Base-by-base conservation (phyloP, 129 eudicot genomes). In the Erigeron canadensis region DNA sequence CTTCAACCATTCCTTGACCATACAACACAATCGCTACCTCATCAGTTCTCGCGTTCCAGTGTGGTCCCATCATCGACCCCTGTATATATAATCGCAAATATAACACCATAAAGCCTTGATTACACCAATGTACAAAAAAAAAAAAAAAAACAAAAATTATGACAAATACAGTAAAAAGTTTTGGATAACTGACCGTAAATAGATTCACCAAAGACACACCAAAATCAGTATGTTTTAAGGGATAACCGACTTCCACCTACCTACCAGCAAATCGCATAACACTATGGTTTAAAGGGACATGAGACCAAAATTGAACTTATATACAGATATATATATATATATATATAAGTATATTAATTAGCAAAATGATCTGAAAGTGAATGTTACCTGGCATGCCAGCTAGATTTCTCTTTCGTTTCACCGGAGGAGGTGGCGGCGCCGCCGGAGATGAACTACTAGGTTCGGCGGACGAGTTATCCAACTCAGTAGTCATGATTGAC, bases 341-440 rank as follows among this genome's bases (percentile, higher is more conserved):
- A 38, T 8, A 63, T 16, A 15, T 7, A 38, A 37, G 60, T 68
- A 40, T 16, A 69, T n/a, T 68, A 69, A 0, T 11, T n/a, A 61
- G 2, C 59, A 40, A 70, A 63, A 39, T 62, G 10, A 19, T 34
- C 43, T 19, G 9, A 68, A 50, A 58, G 9, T 1, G 8, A 74
- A 63, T 39, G 62, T 67, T 77, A 95, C 99, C 99, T 76, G 99
- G 99, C 96, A 86, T 90, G 72, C 99, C 99, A 17, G 99, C 96
- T 28, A 87, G 87, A 83, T 82, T 95, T 23, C 99, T 89, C 85
- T 90, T 95, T 81, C 86, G 84, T 82, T 90, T 95, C 43, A 68
- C 77, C 17, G 56, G 56, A n/a, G 56, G 17, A n/a, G 17, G 15
- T n/a, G 1, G 56, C 56, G 17, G 13, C 51, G 34, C 2, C 11